Conservation (phyloP, 2,329 filamentous ascomycete genomes). For the Fulvia fulva region DNA sequence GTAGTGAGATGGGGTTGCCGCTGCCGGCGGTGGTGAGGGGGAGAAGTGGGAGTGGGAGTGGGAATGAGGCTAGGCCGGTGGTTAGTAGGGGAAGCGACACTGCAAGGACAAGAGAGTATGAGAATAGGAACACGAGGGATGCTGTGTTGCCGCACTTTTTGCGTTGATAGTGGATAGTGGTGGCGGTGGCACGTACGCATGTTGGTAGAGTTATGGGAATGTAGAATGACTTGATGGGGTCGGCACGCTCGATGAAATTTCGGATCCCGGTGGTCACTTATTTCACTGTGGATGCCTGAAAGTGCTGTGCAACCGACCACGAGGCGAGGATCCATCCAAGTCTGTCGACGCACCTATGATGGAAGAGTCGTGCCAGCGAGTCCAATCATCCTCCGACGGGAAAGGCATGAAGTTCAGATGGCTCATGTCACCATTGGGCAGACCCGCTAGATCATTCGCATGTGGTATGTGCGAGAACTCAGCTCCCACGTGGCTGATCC, state of each 20-base stretch:
- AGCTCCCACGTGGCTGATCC: conserved; percentile 12
- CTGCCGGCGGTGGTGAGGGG: not conserved
- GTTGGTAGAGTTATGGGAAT: not conserved
- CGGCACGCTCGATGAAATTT: no score
- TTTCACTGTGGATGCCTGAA: not conserved
- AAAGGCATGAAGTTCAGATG: conserved; percentile 16
- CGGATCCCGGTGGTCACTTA: no score
- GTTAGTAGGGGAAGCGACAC: not conserved
- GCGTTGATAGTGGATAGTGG: not conserved
- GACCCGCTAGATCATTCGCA: conserved; percentile 12
- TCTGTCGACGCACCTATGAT: conserved; percentile 4
- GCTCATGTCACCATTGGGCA: conserved; percentile 13
- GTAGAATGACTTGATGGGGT: not conserved
- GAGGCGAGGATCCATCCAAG: conserved; percentile 16
- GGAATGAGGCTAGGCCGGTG: not conserved
- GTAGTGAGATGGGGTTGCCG: not conserved
- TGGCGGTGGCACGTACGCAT: not conserved
- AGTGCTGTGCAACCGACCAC: not conserved
- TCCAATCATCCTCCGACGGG: conserved; percentile 20
- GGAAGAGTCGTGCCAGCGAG: conserved; percentile 16
- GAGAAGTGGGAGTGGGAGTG: no score
- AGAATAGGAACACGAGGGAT: not conserved
- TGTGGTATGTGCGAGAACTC: conserved; percentile 11
- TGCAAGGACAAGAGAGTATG: not conserved
- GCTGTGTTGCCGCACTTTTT: not conserved